phyloP scores from a whole-genome alignment of 805 yeast genomes.

The Yamadazyma scolyti region DNA sequence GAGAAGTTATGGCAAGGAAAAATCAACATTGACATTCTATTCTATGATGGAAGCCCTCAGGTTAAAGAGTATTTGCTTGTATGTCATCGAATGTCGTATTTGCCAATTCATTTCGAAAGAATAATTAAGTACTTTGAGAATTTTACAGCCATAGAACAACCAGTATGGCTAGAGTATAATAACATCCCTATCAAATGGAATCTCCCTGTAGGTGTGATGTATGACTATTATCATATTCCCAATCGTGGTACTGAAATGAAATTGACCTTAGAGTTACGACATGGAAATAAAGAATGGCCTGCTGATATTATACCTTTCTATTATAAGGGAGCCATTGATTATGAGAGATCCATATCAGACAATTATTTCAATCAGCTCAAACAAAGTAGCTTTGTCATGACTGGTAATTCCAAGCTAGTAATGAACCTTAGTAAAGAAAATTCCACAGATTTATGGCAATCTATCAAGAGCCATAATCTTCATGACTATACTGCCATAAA shows the following conservation, averaged over 20 bases:
- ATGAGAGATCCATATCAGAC: conserved; percentile 34
- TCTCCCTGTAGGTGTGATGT: conserved; percentile 66
- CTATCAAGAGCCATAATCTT: conserved; percentile 38
- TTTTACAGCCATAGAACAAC: conserved; percentile 14
- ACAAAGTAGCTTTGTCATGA: conserved; percentile 71
- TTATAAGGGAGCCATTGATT: conserved; percentile 13
- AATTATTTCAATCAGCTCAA: conserved; percentile 78
- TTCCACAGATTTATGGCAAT: conserved; percentile 54
- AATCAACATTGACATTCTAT: conserved; percentile 39
- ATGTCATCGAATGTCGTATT: conserved; percentile 46
- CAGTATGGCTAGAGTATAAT: conserved; percentile 66
- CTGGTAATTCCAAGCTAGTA: conserved; percentile 76
- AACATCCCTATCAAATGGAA: conserved; percentile 71
- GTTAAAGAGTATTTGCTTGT: conserved; percentile 4
- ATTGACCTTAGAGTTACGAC: conserved; percentile 29
- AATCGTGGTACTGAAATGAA: neutral
- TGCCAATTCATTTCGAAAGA: conserved; percentile 39
- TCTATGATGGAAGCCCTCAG: conserved; percentile 9
- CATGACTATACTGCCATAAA: conserved; percentile 20
- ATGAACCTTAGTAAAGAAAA: conserved; percentile 70
- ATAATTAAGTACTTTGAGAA: conserved; percentile 38
- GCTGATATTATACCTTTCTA: conserved; percentile 11
- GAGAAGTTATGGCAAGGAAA: conserved; percentile 52
- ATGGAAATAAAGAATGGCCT: conserved; percentile 22
- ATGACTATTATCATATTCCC: conserved; percentile 38